Conservation (phyloP, 371 early-diverging fungal species). For the Lichtheimia hyalospora region DNA sequence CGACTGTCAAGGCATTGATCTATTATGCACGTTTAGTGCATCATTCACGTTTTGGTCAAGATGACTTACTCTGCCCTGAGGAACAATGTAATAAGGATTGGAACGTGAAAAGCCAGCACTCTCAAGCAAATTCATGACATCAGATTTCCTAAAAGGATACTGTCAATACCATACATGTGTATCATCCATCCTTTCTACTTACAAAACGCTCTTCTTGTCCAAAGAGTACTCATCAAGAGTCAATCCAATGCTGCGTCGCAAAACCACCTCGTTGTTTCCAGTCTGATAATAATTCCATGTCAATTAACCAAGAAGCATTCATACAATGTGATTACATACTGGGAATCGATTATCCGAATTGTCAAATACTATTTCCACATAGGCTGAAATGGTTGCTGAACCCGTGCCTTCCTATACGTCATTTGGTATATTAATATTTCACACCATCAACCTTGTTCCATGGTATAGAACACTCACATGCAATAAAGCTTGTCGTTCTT, state of each 20-base stretch:
- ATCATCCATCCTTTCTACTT: constrained; percentile 5
- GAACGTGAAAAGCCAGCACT: constrained; percentile 97
- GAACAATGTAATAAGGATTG: constrained; percentile 99
- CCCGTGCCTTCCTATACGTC: constrained; percentile 89
- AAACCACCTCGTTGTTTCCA: constrained; percentile 84
- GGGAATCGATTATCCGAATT: constrained; percentile 95
- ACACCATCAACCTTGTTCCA: no score
- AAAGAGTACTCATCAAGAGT: constrained; percentile 98
- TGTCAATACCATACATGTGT: neutral
- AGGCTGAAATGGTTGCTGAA: constrained; percentile 92
- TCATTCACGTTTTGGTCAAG: no score
- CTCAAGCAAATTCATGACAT: constrained; percentile 94
- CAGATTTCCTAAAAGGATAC: constrained; percentile 70
- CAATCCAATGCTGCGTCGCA: constrained; percentile 93
- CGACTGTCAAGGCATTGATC: constrained; percentile 91
- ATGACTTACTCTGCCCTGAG: constrained; percentile 92
- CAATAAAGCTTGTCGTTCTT: constrained; percentile 92
- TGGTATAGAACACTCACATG: constrained; percentile 63
- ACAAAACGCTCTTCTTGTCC: constrained; percentile 87
- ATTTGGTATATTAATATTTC: no score
- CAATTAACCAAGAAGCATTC: neutral
- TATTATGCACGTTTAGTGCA: constrained; percentile 16
- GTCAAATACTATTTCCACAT: constrained; percentile 97
- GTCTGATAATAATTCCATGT: constrained; percentile 49
- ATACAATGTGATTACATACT: constrained; percentile 43